phyloP scores from a whole-genome alignment of 1,139 yeast species.

The Debaryomyces psychrophilus region DNA sequence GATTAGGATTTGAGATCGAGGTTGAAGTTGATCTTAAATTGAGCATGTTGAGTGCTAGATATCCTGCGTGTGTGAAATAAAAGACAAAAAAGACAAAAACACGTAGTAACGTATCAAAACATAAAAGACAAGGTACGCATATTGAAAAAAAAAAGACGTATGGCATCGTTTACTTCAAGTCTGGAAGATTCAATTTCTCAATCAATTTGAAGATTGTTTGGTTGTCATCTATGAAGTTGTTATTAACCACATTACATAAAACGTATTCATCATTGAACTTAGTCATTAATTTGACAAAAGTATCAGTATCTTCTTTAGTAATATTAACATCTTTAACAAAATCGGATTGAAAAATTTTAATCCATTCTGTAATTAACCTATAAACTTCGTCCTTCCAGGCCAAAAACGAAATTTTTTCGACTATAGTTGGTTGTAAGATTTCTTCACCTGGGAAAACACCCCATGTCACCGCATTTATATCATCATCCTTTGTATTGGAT shows the following conservation, averaged over 20 bases:
- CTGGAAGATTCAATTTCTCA: conserved; percentile 29
- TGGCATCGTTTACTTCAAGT: conserved; percentile 14
- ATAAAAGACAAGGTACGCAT: conserved; percentile 7
- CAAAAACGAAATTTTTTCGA: conserved; percentile 82
- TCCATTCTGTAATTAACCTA: conserved; percentile 84
- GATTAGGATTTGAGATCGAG: conserved; percentile 13
- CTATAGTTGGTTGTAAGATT: conserved; percentile 88
- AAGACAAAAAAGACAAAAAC: conserved; percentile 13
- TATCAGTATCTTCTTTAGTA: conserved; percentile 29
- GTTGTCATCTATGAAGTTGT: conserved; percentile 65
- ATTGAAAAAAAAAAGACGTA: conserved; percentile 1
- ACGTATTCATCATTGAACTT: conserved; percentile 62
- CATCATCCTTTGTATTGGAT: conserved; percentile 71
- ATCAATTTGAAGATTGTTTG: conserved; percentile 50
- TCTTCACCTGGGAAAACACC: conserved; percentile 94
- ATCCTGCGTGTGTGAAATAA: conserved; percentile 25
- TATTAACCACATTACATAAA: conserved; percentile 87
- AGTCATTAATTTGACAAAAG: conserved; percentile 47
- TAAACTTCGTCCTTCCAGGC: conserved; percentile 98
- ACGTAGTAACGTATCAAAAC: neutral
- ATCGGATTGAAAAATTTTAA: conserved; percentile 48
- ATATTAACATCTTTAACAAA: conserved; percentile 44
- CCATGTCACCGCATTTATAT: conserved; percentile 97
- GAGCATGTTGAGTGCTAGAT: conserved; percentile 34
- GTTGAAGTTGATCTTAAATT: conserved; percentile 23